These are phyloP conservation scores for Hymenoscyphus repandus DNA, from an alignment of 2,329 filamentous ascomycete genomes.

Conservation along the genomic window DNA sequence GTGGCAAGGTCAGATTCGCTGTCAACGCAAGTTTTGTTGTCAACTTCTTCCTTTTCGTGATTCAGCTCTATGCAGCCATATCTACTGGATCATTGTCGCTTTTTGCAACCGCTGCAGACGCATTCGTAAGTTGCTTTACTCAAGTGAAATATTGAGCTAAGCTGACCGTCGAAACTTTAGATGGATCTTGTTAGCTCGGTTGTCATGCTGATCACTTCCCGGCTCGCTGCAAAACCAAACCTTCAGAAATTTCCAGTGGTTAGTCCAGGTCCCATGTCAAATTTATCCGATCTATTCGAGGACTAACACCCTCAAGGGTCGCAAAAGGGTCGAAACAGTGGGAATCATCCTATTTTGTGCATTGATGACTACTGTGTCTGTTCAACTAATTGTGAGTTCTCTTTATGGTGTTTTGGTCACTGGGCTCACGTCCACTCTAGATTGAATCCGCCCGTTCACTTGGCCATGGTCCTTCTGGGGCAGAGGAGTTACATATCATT, in stretches of 20 bases:
- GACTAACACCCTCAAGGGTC: conserved; percentile 36
- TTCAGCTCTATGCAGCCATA: conserved; percentile 53
- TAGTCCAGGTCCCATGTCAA: conserved; percentile 19
- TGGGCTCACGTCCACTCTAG: conserved; percentile 25
- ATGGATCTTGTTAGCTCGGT: conserved; percentile 61
- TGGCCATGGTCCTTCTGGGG: conserved; percentile 37
- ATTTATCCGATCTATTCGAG: neutral
- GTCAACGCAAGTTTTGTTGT: conserved; percentile 46
- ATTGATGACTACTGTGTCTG: conserved; percentile 61
- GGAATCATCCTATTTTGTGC: conserved; percentile 62
- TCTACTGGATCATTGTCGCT: conserved; percentile 57
- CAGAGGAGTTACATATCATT: conserved; percentile 44
- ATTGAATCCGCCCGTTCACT: conserved; percentile 52
- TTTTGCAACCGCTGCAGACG: conserved; percentile 60
- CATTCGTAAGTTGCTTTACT: conserved; percentile 41
- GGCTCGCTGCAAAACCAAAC: conserved; percentile 51
- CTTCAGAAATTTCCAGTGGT: conserved; percentile 57
- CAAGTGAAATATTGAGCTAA: conserved; percentile 3
- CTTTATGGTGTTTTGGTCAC: conserved; percentile 9
- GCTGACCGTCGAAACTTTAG: conserved; percentile 28
- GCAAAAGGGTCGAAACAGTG: conserved; percentile 58
- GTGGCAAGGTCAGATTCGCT: conserved; percentile 47
- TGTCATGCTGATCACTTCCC: conserved; percentile 57
- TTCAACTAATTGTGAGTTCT: conserved; percentile 51
- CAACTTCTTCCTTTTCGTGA: conserved; percentile 50